Evolutionary conservation across 129 eudicot species (phyloP).

Genomic region (Logfia minima): DNA sequence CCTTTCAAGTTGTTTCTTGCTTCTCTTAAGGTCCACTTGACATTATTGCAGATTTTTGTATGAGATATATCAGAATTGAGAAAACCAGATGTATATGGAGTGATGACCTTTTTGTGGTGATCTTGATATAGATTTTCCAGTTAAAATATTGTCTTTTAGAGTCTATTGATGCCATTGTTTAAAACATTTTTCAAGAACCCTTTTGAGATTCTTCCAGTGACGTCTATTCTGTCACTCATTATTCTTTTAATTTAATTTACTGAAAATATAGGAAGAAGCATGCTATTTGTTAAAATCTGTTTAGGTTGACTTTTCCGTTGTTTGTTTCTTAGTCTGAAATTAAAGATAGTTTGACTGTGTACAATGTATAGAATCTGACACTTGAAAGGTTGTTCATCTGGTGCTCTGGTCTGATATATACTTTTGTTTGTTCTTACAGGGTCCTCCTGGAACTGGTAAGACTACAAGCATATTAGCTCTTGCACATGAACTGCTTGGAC

Average conservation of each 20-base stretch:
- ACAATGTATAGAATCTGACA: neutral
- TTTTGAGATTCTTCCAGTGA: neutral
- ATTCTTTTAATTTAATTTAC: neutral
- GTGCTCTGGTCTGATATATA: neutral
- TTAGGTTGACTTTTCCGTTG: neutral
- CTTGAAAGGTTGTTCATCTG: slow-evolving; percentile 1
- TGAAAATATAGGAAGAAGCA: neutral
- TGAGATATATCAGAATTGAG: neutral
- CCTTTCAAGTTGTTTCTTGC: neutral
- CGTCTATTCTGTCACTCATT: neutral
- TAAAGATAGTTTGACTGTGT: neutral
- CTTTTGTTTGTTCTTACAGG: slow-evolving; percentile 39
- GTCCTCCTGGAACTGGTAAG: slow-evolving; percentile 99
- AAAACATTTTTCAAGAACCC: neutral
- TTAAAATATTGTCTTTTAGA: neutral
- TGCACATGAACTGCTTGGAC: slow-evolving; percentile 89
- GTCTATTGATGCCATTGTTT: neutral
- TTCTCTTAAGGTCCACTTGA: slow-evolving; percentile 5
- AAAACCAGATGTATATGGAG: slow-evolving; percentile 1
- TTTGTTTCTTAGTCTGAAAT: neutral
- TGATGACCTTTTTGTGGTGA: neutral
- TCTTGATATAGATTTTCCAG: neutral
- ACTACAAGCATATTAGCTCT: slow-evolving; percentile 97
- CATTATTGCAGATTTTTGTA: neutral
- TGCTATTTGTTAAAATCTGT: neutral